Evolutionary conservation across 768 basidiomycete genomes (phyloP).

Genomic region (Termitomyces sp.): DNA sequence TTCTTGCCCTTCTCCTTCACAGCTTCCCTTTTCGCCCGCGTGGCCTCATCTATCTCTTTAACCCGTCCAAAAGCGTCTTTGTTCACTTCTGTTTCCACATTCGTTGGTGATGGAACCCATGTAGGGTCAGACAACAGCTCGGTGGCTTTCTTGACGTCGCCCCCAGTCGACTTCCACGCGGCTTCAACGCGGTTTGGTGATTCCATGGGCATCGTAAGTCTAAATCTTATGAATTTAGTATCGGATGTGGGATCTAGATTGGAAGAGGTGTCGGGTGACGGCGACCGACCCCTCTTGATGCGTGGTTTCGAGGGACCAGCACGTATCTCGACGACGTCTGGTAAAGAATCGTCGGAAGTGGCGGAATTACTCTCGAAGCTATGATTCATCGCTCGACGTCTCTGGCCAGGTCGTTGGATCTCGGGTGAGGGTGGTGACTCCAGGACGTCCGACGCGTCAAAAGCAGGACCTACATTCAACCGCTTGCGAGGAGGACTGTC

Average conservation of each 20-base stretch:
- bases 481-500: slow-evolving; percentile 71
- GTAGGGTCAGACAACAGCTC: slow-evolving; percentile 48
- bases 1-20: slow-evolving; percentile 72
- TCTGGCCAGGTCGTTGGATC: slow-evolving; percentile 45
- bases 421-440: slow-evolving; percentile 56
- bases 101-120: slow-evolving; percentile 39
- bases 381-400: slow-evolving; percentile 33
- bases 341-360: slow-evolving; percentile 67
- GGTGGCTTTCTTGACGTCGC: slow-evolving; percentile 57
- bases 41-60: slow-evolving; percentile 69
- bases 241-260: slow-evolving; percentile 27
- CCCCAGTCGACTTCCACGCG: slow-evolving; percentile 63
- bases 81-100: slow-evolving; percentile 15
- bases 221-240: slow-evolving; percentile 50
- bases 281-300: slow-evolving; percentile 45
- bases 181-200: slow-evolving; percentile 40
- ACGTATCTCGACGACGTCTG: slow-evolving; percentile 36
- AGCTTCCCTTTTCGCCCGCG: slow-evolving; percentile 57
- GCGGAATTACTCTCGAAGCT: slow-evolving; percentile 39
- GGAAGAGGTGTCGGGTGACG: slow-evolving; percentile 21
- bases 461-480: slow-evolving; percentile 45
- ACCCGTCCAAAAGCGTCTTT: slow-evolving; percentile 53
- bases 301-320: slow-evolving; percentile 46
- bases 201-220: slow-evolving; percentile 53
- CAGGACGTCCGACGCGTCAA: slow-evolving; percentile 30